phyloP scores from a whole-genome alignment of 2,329 filamentous ascomycete species.

The Rosellinia necatrix region DNA sequence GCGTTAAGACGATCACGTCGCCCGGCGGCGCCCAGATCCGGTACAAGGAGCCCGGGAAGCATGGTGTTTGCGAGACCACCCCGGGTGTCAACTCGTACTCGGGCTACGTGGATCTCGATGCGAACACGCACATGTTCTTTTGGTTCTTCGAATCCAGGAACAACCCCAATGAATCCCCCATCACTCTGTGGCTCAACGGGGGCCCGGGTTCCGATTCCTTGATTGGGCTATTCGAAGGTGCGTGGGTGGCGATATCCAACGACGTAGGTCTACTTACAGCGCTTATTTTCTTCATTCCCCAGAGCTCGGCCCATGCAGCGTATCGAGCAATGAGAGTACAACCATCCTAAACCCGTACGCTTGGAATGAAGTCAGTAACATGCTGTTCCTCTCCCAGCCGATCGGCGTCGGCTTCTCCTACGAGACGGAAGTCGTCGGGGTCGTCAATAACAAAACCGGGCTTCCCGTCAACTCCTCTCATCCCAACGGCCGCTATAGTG shows the following conservation, averaged over 20 bases:
- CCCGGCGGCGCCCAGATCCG: constrained; percentile 51
- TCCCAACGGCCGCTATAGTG: constrained; percentile 39
- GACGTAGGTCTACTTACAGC: neutral
- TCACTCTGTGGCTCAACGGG: constrained; percentile 53
- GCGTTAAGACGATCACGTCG: constrained; percentile 49
- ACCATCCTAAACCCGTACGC: constrained; percentile 32
- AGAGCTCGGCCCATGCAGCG: constrained; percentile 40
- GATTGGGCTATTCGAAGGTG: constrained; percentile 55
- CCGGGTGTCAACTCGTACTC: constrained; percentile 55
- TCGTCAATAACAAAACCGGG: constrained; percentile 34
- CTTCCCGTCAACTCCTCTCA: constrained; percentile 33
- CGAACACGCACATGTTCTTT: constrained; percentile 48
- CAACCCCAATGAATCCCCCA: constrained; percentile 47
- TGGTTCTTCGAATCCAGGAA: constrained; percentile 52
- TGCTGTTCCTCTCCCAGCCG: constrained; percentile 40
- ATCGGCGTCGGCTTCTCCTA: constrained; percentile 40
- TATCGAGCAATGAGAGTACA: constrained; percentile 33
- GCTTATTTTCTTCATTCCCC: neutral
- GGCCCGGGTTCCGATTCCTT: constrained; percentile 61
- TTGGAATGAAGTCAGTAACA: constrained; percentile 36
- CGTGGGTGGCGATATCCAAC: neutral
- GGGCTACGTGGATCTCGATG: constrained; percentile 39
- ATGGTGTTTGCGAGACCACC: constrained; percentile 56
- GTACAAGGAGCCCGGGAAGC: constrained; percentile 55
- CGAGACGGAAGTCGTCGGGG: constrained; percentile 34